Base-by-base conservation (phyloP, 2,329 filamentous ascomycete species). In the Arthrinium phaeospermum region DNA sequence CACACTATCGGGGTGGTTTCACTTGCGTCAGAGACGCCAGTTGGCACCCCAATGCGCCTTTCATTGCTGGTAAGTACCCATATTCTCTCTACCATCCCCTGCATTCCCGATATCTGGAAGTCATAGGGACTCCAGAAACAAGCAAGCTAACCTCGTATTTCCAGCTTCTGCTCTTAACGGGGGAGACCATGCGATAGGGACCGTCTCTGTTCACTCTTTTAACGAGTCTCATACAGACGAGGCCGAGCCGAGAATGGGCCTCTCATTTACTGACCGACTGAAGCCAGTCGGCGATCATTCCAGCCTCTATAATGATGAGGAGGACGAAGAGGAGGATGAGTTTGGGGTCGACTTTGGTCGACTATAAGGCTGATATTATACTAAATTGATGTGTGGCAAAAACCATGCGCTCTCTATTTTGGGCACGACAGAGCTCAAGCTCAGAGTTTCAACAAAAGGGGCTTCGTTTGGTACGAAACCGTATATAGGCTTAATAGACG, bases 21-120 rank as follows among this genome's bases (percentile, higher is more conserved):
- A 94, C 94, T 0, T 94, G 94, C 76, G 94, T 98, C 27, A 87
- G 95, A 46, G 95, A 98, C 85, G 94, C 93, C 30, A 94, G 92
- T 79, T 98, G 95, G 95, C 95, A 97, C 83, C 95, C 95, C 0
- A 92, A 88, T 75, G 94, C 93, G 1, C 94, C 95, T 0, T 86
- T 97, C 53, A 86, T 98, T 75, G 95, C 88, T 78, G 88, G 88
- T 89, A 80, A 83, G 86, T 85, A 47, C 71, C 13, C 19, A 30
- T 24, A 45, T 73, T 72, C 37, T 73, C 53, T 6, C 61, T 37
- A 53, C 71, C 7, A 57, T 51, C 49, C 24, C 14, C 16, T 67
- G 14, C 41, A 10, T 68, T n/a, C 64, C 49, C 46, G 44, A 1
- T 1, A 19, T 16, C 44, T 37, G 70, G 6, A 1, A 24, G 47